Base-by-base conservation (phyloP, 768 basidiomycete genomes). In the Lactarius trivialis region DNA sequence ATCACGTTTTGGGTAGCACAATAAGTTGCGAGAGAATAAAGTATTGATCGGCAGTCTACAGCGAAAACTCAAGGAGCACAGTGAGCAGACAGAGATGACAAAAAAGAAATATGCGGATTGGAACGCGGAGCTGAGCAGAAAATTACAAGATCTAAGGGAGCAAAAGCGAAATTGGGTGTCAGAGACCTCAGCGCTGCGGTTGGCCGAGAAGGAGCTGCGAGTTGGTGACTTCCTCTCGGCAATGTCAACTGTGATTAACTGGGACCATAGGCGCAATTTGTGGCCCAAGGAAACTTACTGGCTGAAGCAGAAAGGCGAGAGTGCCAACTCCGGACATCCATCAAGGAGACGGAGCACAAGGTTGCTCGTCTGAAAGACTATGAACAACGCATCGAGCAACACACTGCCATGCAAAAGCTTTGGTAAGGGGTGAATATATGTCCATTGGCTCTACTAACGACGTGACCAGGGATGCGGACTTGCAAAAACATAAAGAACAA, bases 31-130 rank as follows among this genome's bases (percentile, higher is more conserved):
- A 58, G 88, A 88, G 65, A 89, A 90, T 71, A 85, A 85, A 55
- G 74, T 79, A 2, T 83, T 86, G 70, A 86, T 92, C 28, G 79
- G 80, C 17, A 76, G 76, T 24, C 78, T 93, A 9, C 85, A 90
- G 65, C 78, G 75, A 37, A 86, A 91, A 63, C 77, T 94, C 34
- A 84, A 80, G 51, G 85, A 87, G 50, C 84, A 92, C 64, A 89
- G 86, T 63, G 79, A 81, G 37, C 87, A 90, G 67, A 85, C 90
- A 0, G 80, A 83, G 2, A 82, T 81, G 15, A 83, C 86, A 3
- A 91, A 91, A 70, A 82, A 84, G 63, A 88, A 89, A 68, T 91
- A 90, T 69, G 82, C 83, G 3, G 89, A 92, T 60, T 95, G 91
- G 88, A 91, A 91, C 66, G 80, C 77, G 4, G 85, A 91, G 62